Percentiles rank a stretch among this genome's conserved stretches.
Conservation (phyloP, 2,329 filamentous ascomycete genomes). For the Aspergillus texensis region DNA sequence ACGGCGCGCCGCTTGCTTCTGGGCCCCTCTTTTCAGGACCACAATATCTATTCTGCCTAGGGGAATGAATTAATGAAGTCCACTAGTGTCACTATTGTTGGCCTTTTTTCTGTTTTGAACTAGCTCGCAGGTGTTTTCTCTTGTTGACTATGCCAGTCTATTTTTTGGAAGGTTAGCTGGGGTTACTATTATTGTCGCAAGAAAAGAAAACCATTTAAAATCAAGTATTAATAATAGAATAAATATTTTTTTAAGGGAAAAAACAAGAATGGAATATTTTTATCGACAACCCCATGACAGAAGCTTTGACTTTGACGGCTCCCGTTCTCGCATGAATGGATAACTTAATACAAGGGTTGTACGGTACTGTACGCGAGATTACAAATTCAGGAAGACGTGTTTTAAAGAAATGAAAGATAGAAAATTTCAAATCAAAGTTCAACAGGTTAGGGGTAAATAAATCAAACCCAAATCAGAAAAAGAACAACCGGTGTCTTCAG, state of each 20-base stretch:
- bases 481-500: constrained; percentile 5
- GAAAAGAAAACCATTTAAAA: neutral
- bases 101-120: neutral
- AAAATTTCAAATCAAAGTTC: neutral
- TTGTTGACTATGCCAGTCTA: neutral
- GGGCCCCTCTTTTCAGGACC: neutral
- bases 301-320: constrained; percentile 4
- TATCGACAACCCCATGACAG: constrained; percentile 1
- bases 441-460: neutral
- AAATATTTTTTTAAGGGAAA: neutral
- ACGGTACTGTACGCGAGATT: neutral
- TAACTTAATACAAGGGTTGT: neutral
- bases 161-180: neutral
- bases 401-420: neutral
- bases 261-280: neutral
- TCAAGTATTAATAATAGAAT: neutral
- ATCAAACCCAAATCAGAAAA: neutral
- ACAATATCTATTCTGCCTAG: constrained; percentile 1
- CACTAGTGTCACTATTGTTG: constrained; percentile 5
- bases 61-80: neutral
- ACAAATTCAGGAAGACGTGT: neutral
- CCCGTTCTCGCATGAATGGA: constrained; percentile 1
- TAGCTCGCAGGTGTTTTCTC: neutral
- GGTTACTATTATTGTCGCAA: neutral
- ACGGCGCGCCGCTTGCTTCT: neutral